A percentile compares a stretch with the other conserved stretches of the same genome.
Evolutionary conservation across 2,329 filamentous ascomycete species (phyloP).

Genomic region (Elsinoe australis): DNA sequence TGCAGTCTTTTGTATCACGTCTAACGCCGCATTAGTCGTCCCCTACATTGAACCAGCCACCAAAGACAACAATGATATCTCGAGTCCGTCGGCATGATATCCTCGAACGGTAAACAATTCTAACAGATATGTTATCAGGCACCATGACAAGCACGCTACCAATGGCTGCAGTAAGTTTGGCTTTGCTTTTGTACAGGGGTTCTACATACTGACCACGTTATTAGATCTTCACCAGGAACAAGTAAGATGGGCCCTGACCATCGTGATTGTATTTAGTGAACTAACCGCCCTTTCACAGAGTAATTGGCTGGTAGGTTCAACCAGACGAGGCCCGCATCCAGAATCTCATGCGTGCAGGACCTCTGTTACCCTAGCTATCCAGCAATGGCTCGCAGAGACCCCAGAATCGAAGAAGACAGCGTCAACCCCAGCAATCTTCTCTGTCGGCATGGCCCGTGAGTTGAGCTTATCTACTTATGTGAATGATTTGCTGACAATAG

Average conservation of each 20-base stretch:
- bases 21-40: conserved; percentile 55
- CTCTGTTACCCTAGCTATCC: conserved; percentile 64
- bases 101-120: conserved; percentile 23
- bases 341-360: conserved; percentile 44
- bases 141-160: conserved; percentile 72
- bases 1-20: conserved; percentile 17
- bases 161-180: conserved; percentile 69
- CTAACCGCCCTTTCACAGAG: conserved; percentile 36
- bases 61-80: conserved; percentile 59
- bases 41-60: conserved; percentile 72
- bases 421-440: conserved; percentile 64
- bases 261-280: neutral
- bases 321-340: neutral
- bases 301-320: conserved; percentile 55
- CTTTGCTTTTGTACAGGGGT: conserved; percentile 20
- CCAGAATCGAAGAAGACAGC: conserved; percentile 56
- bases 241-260: conserved; percentile 43
- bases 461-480: conserved; percentile 22
- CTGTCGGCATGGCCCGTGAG: conserved; percentile 70
- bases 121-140: conserved; percentile 32
- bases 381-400: conserved; percentile 71
- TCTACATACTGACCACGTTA: conserved; percentile 26
- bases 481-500: conserved; percentile 15
- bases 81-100: conserved; percentile 46
- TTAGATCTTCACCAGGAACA: conserved; percentile 83